A percentile compares a stretch with the other conserved stretches of the same genome.
Conservation (phyloP, 257 asterid genomes). For the Fraxinus excelsior region DNA sequence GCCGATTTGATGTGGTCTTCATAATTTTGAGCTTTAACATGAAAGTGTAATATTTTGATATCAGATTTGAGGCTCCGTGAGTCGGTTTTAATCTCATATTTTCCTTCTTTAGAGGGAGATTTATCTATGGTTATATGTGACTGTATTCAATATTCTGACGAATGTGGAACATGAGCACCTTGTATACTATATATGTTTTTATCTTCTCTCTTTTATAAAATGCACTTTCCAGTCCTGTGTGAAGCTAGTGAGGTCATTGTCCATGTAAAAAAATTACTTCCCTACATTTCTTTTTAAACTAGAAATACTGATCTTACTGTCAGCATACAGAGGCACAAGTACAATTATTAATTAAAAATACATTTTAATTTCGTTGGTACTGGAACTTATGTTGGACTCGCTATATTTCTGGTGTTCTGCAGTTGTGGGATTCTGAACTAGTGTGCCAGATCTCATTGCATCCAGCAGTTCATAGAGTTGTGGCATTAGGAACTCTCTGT, state of each 20-base stretch:
- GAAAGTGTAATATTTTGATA: not conserved
- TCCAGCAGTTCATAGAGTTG: conserved; percentile 74
- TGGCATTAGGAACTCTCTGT: conserved; percentile 81
- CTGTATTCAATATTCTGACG: not conserved
- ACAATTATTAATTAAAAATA: no score
- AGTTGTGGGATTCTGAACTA: conserved; percentile 75
- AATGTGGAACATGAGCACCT: not conserved
- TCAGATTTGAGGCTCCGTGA: not conserved
- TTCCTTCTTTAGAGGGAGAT: no score
- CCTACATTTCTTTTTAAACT: no score
- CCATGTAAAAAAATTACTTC: no score
- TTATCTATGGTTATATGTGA: not conserved
- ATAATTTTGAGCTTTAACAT: not conserved
- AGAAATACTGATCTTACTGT: not conserved
- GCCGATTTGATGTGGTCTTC: not conserved
- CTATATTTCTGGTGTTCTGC: conserved; percentile 27
- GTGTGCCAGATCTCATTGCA: conserved; percentile 66
- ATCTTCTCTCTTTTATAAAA: not conserved
- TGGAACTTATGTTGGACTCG: not conserved
- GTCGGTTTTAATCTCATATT: not conserved
- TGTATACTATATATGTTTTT: not conserved
- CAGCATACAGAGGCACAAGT: not conserved
- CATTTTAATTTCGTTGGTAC: not conserved
- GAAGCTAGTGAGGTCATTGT: not conserved
- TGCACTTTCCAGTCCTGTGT: not conserved